Evolutionary conservation across 2,329 filamentous ascomycete species (phyloP), one percentile per base, ranked within the genome.

Genomic region (Fusarium decemcellulare): DNA sequence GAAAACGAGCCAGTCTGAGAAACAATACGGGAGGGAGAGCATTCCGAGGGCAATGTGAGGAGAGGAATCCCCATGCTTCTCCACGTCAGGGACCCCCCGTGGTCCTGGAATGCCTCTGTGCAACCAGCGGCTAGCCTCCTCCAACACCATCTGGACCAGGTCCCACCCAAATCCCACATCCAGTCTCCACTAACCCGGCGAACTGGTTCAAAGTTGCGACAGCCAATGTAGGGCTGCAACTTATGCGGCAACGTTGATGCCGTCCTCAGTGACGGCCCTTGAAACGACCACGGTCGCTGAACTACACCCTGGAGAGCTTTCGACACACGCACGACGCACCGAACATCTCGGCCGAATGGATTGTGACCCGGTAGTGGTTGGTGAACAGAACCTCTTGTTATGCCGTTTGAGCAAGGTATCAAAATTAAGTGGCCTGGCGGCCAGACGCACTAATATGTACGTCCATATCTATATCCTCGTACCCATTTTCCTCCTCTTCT

Each of bases 391-490:
- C 29, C 48, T 56, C n/a, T 59, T 34, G 39, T 61, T 27, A 16
- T 55, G 43, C 46, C 18, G 29, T 47, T 64, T 58, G 46, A 37
- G 44, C 34, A 53, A 67, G 59, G 67, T 61, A 62, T 64, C 62
- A 67, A 63, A 58, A 71, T 70, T 70, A 71, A 61, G 61, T 66
- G 65, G 62, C 61, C 68, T 51, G 56, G 68, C 37, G 68, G 70
- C 68, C 68, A 56, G 36, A 63, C 69, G 71, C 61, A 72, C 66
- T 67, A 54, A 53, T 68, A 60, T 64, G 73, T 71, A 71, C 72
- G 70, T 61, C 66, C 62, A 60, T 61, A 47, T 74, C 72, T 75
- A 75, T 75, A 61, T 30, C 55, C 62, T 59, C 71, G 61, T 72
- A 70, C 59, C 62, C 65, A 55, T 48, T 40, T 67, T 65, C 68